Percentiles rank a stretch among this genome's conserved stretches.
These are phyloP conservation scores for Lactifluus subvellereus DNA, from an alignment of 768 basidiomycete genomes.

Conservation along the genomic window DNA sequence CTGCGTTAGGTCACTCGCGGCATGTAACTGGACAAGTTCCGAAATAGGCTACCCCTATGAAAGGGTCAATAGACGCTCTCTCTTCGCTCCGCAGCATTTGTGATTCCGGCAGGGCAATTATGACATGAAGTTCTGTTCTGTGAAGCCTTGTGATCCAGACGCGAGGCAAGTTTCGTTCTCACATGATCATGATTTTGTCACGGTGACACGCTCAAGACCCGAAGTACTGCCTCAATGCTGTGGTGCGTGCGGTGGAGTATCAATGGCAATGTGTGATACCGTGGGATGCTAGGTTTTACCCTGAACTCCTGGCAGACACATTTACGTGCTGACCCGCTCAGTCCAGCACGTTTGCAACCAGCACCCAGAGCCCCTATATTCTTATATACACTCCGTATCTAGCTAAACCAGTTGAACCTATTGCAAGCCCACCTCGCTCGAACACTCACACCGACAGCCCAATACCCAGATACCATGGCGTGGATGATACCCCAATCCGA, in stretches of 20 bases:
- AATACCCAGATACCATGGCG: background rate
- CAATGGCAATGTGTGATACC: background rate
- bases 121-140: too few relatives aligned
- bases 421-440: background rate
- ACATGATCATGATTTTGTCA: background rate
- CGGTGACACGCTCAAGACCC: background rate
- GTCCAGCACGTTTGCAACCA: background rate
- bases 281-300: background rate
- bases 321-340: background rate
- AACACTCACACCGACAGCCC: background rate
- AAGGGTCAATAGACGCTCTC: background rate
- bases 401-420: background rate
- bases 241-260: background rate
- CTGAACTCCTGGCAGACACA: background rate
- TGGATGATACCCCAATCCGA: background rate
- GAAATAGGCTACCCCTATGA: background rate
- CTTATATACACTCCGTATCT: constrained; percentile 3
- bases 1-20: background rate
- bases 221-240: background rate
- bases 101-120: too few relatives aligned
- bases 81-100: background rate
- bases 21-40: background rate
- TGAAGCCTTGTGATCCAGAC: too few relatives aligned
- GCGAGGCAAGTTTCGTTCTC: background rate
- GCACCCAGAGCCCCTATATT: background rate